Percentiles rank a stretch among this genome's conserved stretches.
Conservation (phyloP, 257 asterid genomes). For the Nicotiana benthamiana region DNA sequence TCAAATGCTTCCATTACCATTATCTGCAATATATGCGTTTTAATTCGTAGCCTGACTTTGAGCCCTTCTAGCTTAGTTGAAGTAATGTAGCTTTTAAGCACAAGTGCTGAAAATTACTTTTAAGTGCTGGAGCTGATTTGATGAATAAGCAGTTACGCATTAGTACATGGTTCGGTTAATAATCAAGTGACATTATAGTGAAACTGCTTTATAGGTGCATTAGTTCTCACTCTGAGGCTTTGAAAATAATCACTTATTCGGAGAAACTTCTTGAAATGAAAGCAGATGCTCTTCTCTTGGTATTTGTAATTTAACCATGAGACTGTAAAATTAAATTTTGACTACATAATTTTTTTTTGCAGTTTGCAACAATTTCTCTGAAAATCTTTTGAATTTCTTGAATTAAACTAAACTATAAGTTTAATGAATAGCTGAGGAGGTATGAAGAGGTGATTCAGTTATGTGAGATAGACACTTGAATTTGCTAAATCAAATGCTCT, state of each 20-base stretch:
- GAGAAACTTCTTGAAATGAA: conserved; percentile 66
- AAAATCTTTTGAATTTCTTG: neutral
- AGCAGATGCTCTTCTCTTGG: conserved; percentile 83
- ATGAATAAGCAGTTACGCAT: no score
- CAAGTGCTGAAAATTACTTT: no score
- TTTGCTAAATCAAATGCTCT: conserved; percentile 34
- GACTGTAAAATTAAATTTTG: conserved; percentile 2
- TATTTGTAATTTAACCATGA: conserved; percentile 25
- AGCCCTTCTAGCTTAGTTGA: no score
- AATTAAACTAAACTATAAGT: neutral
- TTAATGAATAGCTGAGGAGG: conserved; percentile 58
- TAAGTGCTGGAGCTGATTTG: no score
- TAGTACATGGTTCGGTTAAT: neutral
- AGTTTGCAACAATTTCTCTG: neutral
- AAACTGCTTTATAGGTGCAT: neutral
- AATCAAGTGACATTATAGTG: neutral
- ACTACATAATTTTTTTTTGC: neutral
- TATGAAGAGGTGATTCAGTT: conserved; percentile 73
- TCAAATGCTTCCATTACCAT: neutral
- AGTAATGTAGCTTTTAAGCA: no score
- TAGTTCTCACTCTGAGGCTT: conserved; percentile 40
- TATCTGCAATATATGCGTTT: neutral
- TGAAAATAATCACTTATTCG: conserved; percentile 60
- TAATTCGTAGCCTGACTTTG: neutral
- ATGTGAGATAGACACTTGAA: conserved; percentile 57